Evolutionary conservation across 345 rosid genomes (phyloP).

Genomic region (Eucalyptus rudis): DNA sequence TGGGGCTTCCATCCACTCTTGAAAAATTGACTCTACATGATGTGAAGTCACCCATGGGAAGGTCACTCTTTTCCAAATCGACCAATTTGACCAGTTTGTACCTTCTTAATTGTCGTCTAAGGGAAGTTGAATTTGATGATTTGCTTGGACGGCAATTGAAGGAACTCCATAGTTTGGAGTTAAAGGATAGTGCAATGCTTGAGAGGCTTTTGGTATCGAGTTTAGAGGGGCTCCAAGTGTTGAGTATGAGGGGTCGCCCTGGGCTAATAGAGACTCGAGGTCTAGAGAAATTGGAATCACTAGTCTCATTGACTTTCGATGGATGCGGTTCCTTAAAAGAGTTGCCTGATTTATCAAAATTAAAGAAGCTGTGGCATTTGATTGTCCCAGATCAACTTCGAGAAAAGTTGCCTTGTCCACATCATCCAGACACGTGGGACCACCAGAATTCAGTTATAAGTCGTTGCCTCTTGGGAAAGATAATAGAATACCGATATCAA

Average conservation of each 20-base stretch:
- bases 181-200: not conserved
- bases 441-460: too few species aligned
- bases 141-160: fast-evolving
- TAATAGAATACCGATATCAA: not conserved
- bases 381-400: not conserved
- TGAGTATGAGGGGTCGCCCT: not conserved
- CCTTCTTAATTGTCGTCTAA: fast-evolving
- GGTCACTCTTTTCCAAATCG: too few species aligned
- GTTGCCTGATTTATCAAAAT: not conserved
- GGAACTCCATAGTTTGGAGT: too few species aligned
- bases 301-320: too few species aligned
- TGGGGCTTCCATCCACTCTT: too few species aligned
- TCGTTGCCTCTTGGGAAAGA: too few species aligned
- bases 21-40: too few species aligned
- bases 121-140: too few species aligned
- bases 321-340: not conserved
- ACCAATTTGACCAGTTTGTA: too few species aligned
- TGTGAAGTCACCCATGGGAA: too few species aligned
- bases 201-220: not conserved
- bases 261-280: not conserved
- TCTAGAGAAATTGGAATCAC: not conserved
- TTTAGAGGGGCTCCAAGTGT: not conserved
- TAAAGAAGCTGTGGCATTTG: not conserved
- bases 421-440: not conserved
- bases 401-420: not conserved